These are phyloP conservation scores for Erysimum cheiri DNA, from an alignment of 441 rosid genomes.

Conservation along the genomic window DNA sequence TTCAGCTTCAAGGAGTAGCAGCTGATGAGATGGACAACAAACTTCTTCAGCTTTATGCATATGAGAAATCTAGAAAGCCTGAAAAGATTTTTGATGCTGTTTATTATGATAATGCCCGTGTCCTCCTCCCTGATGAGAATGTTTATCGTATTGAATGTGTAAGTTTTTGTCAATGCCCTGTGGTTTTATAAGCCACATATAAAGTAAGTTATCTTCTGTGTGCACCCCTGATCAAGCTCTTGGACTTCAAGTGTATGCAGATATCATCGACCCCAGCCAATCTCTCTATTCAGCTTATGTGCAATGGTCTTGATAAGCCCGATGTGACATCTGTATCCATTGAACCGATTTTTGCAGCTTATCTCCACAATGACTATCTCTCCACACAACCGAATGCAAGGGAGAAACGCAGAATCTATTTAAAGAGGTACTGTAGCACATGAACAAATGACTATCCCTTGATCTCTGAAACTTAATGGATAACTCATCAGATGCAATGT, in stretches of 20 bases:
- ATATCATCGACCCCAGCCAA: slow-evolving; percentile 64
- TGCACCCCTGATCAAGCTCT: slow-evolving; percentile 1
- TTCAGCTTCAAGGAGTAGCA: slow-evolving; percentile 88
- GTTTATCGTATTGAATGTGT: slow-evolving; percentile 94
- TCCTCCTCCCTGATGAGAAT: slow-evolving; percentile 88
- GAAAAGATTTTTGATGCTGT: slow-evolving; percentile 72
- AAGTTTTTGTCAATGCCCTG: slow-evolving; percentile 15
- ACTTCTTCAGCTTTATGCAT: slow-evolving; percentile 83
- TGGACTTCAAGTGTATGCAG: slow-evolving; percentile 37
- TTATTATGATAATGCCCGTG: slow-evolving; percentile 84
- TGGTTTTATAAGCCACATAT: too few relatives aligned
- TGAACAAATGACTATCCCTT: slow-evolving; percentile 22
- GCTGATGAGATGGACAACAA: slow-evolving; percentile 94
- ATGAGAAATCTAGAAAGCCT: slow-evolving; percentile 85
- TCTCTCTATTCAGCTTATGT: slow-evolving; percentile 89
- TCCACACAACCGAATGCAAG: slow-evolving; percentile 60
- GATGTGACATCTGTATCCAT: slow-evolving; percentile 88
- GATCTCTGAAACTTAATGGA: neutral
- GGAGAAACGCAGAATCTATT: slow-evolving; percentile 69
- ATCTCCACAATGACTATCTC: slow-evolving; percentile 80
- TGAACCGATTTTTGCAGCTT: slow-evolving; percentile 85
- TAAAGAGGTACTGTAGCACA: slow-evolving; percentile 63
- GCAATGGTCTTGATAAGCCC: slow-evolving; percentile 85
- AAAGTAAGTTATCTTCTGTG: neutral
- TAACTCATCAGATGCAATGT: slow-evolving; percentile 28